Evolutionary conservation across 495 filamentous ascomycete species (phyloP).

Genomic region (Penicillium nucicola): DNA sequence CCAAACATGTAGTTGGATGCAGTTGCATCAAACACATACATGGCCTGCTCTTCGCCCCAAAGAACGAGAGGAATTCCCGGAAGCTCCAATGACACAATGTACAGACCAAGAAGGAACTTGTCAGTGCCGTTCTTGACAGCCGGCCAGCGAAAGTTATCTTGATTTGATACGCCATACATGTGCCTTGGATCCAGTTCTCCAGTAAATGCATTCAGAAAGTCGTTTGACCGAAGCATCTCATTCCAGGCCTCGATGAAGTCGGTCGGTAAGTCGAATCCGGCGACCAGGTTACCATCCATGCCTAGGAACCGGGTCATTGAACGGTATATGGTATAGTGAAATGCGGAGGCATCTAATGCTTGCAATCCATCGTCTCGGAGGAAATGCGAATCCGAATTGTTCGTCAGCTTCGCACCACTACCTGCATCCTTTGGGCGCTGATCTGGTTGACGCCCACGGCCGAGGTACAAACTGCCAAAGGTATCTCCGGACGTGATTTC

Average conservation of each 20-base stretch:
- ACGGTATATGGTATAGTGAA: constrained; percentile 51
- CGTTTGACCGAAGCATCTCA: constrained; percentile 40
- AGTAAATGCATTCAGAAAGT: constrained; percentile 47
- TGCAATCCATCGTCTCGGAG: constrained; percentile 31
- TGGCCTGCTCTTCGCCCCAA: constrained; percentile 54
- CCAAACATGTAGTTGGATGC: constrained; percentile 50
- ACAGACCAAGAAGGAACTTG: constrained; percentile 43
- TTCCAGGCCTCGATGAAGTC: constrained; percentile 47
- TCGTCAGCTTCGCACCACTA: constrained; percentile 33
- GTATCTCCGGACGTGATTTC: constrained; percentile 41
- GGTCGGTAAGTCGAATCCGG: constrained; percentile 36
- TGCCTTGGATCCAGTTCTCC: constrained; percentile 50
- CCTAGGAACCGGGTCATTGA: constrained; percentile 47
- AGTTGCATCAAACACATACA: constrained; percentile 48
- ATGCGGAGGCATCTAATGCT: constrained; percentile 43
- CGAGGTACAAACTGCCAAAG: constrained; percentile 35
- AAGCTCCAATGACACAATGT: constrained; percentile 43
- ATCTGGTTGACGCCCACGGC: constrained; percentile 34
- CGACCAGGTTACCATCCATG: constrained; percentile 43
- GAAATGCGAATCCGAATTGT: constrained; percentile 23
- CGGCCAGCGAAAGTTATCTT: constrained; percentile 54
- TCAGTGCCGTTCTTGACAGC: constrained; percentile 46
- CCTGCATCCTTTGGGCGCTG: constrained; percentile 30
- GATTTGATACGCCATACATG: constrained; percentile 50
- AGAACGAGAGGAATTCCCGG: constrained; percentile 47